phyloP scores from a whole-genome alignment of 2,329 filamentous ascomycete genomes.

The Aureobasidium sp. region DNA sequence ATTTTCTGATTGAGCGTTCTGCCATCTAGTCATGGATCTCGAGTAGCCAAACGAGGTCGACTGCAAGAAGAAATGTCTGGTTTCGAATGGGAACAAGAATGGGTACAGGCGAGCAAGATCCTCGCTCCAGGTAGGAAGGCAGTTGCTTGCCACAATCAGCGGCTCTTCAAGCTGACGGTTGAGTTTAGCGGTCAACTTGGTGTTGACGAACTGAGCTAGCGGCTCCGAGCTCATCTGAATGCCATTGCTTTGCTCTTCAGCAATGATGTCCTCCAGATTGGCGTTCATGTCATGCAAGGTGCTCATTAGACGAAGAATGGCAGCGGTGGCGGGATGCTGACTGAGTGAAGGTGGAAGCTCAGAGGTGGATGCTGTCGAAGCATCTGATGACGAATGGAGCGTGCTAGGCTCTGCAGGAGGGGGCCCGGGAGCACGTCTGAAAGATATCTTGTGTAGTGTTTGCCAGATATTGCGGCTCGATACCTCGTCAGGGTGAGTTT shows the following conservation, averaged over 20 bases:
- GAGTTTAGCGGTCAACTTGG: constrained; percentile 93
- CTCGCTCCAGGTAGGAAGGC: constrained; percentile 91
- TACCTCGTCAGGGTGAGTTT: constrained; percentile 56
- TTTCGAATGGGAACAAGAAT: constrained; percentile 97
- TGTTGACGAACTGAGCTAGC: constrained; percentile 92
- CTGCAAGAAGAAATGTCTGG: constrained; percentile 89
- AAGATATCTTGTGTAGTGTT: constrained; percentile 82
- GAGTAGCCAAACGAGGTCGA: constrained; percentile 98
- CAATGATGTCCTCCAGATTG: constrained; percentile 74
- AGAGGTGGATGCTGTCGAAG: constrained; percentile 48
- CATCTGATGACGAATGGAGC: constrained; percentile 48
- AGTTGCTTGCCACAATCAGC: constrained; percentile 93
- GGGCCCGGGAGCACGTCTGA: constrained; percentile 76
- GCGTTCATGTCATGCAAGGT: constrained; percentile 89
- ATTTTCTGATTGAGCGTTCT: constrained; percentile 76
- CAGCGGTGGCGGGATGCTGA: constrained; percentile 76
- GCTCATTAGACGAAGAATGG: constrained; percentile 79
- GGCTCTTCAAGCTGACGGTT: constrained; percentile 96
- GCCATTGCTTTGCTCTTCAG: constrained; percentile 61
- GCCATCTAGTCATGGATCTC: constrained; percentile 95
- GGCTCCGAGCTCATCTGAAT: constrained; percentile 72
- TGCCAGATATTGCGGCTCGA: constrained; percentile 79
- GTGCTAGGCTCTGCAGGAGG: constrained; percentile 65
- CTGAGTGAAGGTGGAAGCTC: constrained; percentile 71
- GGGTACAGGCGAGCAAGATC: constrained; percentile 89